Evolutionary conservation across 352 stramenopile genomes (phyloP).

Genomic region (Elongisporangium senticosum): DNA sequence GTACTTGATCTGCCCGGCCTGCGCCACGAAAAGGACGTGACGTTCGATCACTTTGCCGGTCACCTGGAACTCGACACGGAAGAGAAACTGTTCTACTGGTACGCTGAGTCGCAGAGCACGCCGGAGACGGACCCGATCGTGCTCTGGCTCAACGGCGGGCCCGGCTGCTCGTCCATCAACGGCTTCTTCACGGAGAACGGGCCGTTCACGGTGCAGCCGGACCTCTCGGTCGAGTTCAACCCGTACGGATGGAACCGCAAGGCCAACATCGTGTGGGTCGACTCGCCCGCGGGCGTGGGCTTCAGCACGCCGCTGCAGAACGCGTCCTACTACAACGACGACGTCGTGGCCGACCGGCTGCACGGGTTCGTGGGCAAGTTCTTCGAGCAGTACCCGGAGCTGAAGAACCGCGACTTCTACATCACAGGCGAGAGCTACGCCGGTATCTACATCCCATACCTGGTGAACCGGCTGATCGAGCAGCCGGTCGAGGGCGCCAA

Average conservation of each 20-base stretch:
- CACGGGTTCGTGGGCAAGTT: conserved; percentile 68
- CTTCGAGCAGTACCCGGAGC: conserved; percentile 55
- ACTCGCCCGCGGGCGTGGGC: conserved; percentile 84
- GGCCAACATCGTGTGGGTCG: conserved; percentile 87
- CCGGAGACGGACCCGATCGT: conserved; percentile 68
- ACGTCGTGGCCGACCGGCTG: conserved; percentile 38
- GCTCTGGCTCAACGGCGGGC: conserved; percentile 91
- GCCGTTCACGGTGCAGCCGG: conserved; percentile 48
- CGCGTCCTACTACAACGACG: conserved; percentile 51
- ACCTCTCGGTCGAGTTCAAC: conserved; percentile 58
- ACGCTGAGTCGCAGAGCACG: conserved; percentile 41
- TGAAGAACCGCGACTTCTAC: conserved; percentile 63
- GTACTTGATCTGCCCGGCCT: conserved; percentile 47
- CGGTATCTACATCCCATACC: conserved; percentile 83
- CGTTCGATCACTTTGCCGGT: conserved; percentile 59
- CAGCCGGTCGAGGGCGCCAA: conserved; percentile 37
- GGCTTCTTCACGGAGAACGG: conserved; percentile 85
- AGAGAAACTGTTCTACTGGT: conserved; percentile 76
- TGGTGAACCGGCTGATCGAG: conserved; percentile 60
- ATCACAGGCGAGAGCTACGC: conserved; percentile 87
- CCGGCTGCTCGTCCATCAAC: conserved; percentile 73
- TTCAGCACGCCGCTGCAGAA: conserved; percentile 57
- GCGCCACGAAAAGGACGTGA: conserved; percentile 22
- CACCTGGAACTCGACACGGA: conserved; percentile 33
- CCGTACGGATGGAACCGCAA: conserved; percentile 84